Conservation (phyloP, 2,329 filamentous ascomycete species). For the Lasiodiplodia theobromae region DNA sequence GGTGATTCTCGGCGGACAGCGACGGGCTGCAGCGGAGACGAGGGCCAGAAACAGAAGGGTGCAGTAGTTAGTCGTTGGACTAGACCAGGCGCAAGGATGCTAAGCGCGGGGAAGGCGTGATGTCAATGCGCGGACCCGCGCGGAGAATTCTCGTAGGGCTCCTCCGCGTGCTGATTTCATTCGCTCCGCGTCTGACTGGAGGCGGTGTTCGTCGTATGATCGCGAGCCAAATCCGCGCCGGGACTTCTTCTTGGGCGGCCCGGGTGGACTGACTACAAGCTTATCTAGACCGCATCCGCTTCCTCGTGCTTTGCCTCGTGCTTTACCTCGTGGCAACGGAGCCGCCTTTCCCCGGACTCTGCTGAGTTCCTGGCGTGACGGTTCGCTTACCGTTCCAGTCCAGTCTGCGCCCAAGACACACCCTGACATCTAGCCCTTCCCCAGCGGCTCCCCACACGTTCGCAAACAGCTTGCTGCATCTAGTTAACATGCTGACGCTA, state of each 20-base stretch:
- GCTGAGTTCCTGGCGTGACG: constrained; percentile 14
- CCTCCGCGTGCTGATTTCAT: constrained; percentile 15
- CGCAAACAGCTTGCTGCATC: neutral
- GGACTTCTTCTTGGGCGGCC: neutral
- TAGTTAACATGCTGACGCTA: neutral
- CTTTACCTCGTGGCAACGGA: constrained; percentile 7
- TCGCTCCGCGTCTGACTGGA: neutral
- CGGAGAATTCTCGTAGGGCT: constrained; percentile 14
- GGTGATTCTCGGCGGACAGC: neutral
- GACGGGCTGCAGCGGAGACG: neutral
- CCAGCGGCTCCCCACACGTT: constrained; percentile 3
- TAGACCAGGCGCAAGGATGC: neutral
- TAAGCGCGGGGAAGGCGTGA: constrained; percentile 14
- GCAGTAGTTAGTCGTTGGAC: neutral
- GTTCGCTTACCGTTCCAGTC: neutral
- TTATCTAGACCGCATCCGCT: constrained; percentile 10
- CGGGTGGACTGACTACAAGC: constrained; percentile 20
- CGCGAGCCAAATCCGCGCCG: constrained; percentile 4
- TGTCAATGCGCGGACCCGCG: constrained; percentile 12
- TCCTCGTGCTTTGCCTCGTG: neutral
- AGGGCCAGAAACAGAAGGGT: constrained; percentile 1
- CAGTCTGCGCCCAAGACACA: neutral
- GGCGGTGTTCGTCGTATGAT: constrained; percentile 12
- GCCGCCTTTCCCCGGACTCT: neutral
- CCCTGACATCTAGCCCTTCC: neutral